These are phyloP conservation scores for Cephaloascus albidus DNA, from an alignment of 805 yeast genomes.

Conservation along the genomic window DNA sequence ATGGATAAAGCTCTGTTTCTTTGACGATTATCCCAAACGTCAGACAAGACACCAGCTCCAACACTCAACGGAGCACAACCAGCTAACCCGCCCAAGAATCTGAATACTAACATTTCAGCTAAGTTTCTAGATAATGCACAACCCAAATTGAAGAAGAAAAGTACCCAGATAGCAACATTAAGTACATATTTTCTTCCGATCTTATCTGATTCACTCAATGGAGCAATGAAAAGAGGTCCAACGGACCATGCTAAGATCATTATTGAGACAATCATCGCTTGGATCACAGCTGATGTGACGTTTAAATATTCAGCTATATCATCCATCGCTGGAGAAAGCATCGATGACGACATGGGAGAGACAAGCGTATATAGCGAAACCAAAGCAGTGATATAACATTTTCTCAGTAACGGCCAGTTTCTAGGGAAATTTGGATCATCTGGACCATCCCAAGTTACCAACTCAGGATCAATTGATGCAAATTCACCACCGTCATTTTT, in stretches of 20 bases:
- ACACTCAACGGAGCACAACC: conserved; percentile 62
- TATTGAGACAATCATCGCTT: conserved; percentile 49
- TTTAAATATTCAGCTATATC: conserved; percentile 35
- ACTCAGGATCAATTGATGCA: conserved; percentile 48
- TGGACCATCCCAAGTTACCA: conserved; percentile 59
- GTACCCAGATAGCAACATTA: conserved; percentile 38
- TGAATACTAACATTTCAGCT: conserved; percentile 49
- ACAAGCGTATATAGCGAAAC: conserved; percentile 48
- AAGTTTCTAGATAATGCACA: conserved; percentile 52
- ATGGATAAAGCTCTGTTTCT: conserved; percentile 49
- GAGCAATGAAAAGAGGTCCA: conserved; percentile 59
- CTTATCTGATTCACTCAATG: conserved; percentile 48
- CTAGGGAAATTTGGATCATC: conserved; percentile 57
- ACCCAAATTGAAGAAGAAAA: conserved; percentile 42
- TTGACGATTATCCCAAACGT: conserved; percentile 41
- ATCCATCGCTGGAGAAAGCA: conserved; percentile 51
- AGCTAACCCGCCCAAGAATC: conserved; percentile 59
- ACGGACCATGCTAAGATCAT: conserved; percentile 65
- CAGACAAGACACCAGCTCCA: conserved; percentile 64
- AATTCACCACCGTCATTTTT: conserved; percentile 44
- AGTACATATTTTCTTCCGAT: conserved; percentile 54
- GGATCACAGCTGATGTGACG: conserved; percentile 29
- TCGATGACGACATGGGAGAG: conserved; percentile 55
- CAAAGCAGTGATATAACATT: conserved; percentile 32
- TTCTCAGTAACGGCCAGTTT: conserved; percentile 40